A percentile compares a stretch with the other conserved stretches of the same genome.
These are phyloP conservation scores for Capsicum chinense DNA, from an alignment of 257 asterid genomes.

Conservation along the genomic window DNA sequence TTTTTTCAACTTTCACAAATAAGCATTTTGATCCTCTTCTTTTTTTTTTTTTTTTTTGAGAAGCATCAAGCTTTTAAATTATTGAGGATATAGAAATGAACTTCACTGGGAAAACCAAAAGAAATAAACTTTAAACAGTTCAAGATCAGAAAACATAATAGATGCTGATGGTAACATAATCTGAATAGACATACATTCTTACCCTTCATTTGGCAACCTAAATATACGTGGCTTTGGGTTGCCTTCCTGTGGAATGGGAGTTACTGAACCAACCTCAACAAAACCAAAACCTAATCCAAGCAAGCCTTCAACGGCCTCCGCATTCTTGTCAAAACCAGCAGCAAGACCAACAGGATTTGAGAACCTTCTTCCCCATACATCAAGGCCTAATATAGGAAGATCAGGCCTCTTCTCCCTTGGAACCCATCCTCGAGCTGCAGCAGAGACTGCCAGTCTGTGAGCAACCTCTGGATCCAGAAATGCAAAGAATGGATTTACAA, in stretches of 20 bases:
- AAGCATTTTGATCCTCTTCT: background rate
- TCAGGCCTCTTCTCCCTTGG: conserved; percentile 94
- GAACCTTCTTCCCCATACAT: conserved; percentile 97
- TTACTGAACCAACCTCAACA: conserved; percentile 98
- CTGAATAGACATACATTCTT: conserved; percentile 33
- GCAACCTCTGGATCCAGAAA: conserved; percentile 93
- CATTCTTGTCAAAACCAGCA: conserved; percentile 99
- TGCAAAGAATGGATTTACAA: conserved; percentile 96
- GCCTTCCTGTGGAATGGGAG: conserved; percentile 97
- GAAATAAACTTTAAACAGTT: background rate
- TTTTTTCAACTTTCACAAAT: conserved; percentile 1
- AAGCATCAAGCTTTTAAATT: background rate
- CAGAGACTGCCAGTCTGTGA: conserved; percentile 87
- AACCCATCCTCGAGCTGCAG: conserved; percentile 99
- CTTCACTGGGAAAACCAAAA: background rate
- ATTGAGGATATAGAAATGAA: background rate
- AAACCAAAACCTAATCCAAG: conserved; percentile 96
- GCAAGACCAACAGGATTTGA: conserved; percentile 96
- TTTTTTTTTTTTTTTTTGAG: background rate
- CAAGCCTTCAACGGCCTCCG: conserved; percentile 96
- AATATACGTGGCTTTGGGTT: conserved; percentile 98
- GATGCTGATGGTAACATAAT: background rate
- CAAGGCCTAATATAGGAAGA: conserved; percentile 65
- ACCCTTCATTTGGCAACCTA: conserved; percentile 84
- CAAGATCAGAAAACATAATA: background rate